Conservation (phyloP, 2,329 filamentous ascomycete genomes). For the Pseudogymnoascus sp. region DNA sequence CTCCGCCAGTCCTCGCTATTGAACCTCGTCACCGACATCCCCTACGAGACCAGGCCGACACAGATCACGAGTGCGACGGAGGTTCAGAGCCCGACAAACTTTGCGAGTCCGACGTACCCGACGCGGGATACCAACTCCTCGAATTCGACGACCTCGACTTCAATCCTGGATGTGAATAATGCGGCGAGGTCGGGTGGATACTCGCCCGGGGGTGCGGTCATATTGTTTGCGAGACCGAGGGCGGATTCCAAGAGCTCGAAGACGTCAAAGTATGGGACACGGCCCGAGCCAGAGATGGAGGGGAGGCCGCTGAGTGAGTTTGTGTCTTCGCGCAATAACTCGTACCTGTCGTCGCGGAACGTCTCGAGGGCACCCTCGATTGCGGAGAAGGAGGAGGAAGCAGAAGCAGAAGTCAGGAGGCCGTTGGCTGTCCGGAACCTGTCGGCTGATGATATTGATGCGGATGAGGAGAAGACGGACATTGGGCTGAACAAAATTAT, state of each 20-base stretch:
- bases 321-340: slow-evolving; percentile 16
- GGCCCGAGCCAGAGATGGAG: slow-evolving; percentile 29
- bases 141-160: slow-evolving; percentile 29
- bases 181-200: slow-evolving; percentile 62
- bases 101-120: slow-evolving; percentile 40
- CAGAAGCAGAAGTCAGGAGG: slow-evolving; percentile 15
- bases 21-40: slow-evolving; percentile 58
- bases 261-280: slow-evolving; percentile 32
- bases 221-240: neutral
- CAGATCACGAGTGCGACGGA: slow-evolving; percentile 33
- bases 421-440: slow-evolving; percentile 11
- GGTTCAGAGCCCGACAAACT: slow-evolving; percentile 6
- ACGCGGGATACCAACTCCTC: slow-evolving; percentile 41
- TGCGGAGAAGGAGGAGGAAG: slow-evolving; percentile 24
- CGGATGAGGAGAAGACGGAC: slow-evolving; percentile 14
- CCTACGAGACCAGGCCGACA: slow-evolving; percentile 63
- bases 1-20: slow-evolving; percentile 59
- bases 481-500: neutral
- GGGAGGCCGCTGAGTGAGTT: slow-evolving; percentile 29
- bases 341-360: slow-evolving; percentile 15
- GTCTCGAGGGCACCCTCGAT: slow-evolving; percentile 22
- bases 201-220: slow-evolving; percentile 47
- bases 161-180: slow-evolving; percentile 63
- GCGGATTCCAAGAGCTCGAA: slow-evolving; percentile 34
- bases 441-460: slow-evolving; percentile 20